Percentiles rank a stretch among this genome's conserved stretches.
Evolutionary conservation across 2,329 filamentous ascomycete species (phyloP).

Genomic region (Aspergillus persii): DNA sequence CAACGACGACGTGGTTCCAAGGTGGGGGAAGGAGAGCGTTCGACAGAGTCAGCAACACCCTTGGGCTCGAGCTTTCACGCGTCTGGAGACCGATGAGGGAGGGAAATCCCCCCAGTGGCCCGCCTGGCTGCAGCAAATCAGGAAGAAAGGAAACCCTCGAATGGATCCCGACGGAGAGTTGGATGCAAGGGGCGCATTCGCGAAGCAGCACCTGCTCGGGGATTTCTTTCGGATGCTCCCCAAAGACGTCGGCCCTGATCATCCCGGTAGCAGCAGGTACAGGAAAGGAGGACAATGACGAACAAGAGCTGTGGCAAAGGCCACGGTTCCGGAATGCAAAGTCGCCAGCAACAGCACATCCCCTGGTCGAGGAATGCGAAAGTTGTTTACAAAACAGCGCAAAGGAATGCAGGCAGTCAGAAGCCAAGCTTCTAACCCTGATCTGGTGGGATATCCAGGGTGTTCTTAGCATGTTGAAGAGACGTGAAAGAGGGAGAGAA

Average conservation of each 20-base stretch:
- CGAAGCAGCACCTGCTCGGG: constrained; percentile 33
- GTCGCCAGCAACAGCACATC: constrained; percentile 22
- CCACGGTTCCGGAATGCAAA: constrained; percentile 32
- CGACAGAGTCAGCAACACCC: constrained; percentile 4
- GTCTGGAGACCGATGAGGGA: constrained; percentile 31
- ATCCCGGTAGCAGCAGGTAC: constrained; percentile 19
- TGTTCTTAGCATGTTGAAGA: constrained; percentile 12
- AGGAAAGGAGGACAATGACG: constrained; percentile 23
- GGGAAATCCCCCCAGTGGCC: constrained; percentile 23
- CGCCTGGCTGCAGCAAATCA: constrained; percentile 39
- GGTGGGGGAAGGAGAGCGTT: constrained; percentile 16
- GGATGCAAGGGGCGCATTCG: constrained; percentile 34
- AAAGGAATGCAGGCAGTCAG: constrained; percentile 33
- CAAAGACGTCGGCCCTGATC: constrained; percentile 20
- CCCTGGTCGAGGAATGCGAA: constrained; percentile 31
- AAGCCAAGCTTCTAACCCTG: constrained; percentile 5
- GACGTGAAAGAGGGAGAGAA: constrained; percentile 14
- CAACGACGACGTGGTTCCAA: constrained; percentile 31
- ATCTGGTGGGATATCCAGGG: constrained; percentile 20
- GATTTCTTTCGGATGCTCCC: constrained; percentile 30
- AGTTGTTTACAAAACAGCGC: constrained; percentile 24
- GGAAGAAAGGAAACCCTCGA: constrained; percentile 33
- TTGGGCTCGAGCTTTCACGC: constrained; percentile 29
- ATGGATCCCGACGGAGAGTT: constrained; percentile 28
- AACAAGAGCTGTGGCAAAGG: constrained; percentile 30